Evolutionary conservation across 306 rosid genomes (phyloP).

Genomic region (Benincasa hispida): DNA sequence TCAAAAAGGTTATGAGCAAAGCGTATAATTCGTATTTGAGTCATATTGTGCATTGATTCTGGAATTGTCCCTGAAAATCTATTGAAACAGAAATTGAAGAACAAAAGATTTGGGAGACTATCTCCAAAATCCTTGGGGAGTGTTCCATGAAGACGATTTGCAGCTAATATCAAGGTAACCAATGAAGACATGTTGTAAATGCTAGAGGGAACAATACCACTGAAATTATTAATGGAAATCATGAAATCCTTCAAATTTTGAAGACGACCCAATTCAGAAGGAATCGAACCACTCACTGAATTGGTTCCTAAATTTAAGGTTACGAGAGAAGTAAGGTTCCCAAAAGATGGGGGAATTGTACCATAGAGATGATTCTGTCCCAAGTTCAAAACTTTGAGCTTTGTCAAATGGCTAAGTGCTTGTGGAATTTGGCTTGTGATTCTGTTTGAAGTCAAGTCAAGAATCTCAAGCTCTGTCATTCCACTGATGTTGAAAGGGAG

Average conservation of each 20-base stretch:
- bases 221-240: slow-evolving; percentile 35
- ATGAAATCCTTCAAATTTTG: slow-evolving; percentile 36
- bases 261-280: slow-evolving; percentile 36
- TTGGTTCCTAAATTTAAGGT: slow-evolving; percentile 47
- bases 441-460: slow-evolving; percentile 37
- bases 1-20: slow-evolving; percentile 36
- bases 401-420: slow-evolving; percentile 23
- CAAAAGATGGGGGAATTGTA: slow-evolving; percentile 28
- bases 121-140: slow-evolving; percentile 42
- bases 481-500: slow-evolving; percentile 33
- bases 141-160: slow-evolving; percentile 60
- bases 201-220: slow-evolving; percentile 37
- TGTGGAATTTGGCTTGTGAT: slow-evolving; percentile 33
- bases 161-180: slow-evolving; percentile 32
- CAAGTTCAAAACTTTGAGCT: slow-evolving; percentile 34
- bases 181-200: slow-evolving; percentile 53
- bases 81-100: slow-evolving; percentile 44
- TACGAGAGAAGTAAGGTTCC: slow-evolving; percentile 45
- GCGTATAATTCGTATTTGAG: slow-evolving; percentile 34
- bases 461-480: slow-evolving; percentile 26
- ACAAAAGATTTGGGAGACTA: slow-evolving; percentile 43
- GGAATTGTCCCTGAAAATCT: slow-evolving; percentile 57
- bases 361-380: slow-evolving; percentile 39
- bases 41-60: slow-evolving; percentile 53
- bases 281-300: slow-evolving; percentile 38